Evolutionary conservation across 176 grass and related monocot species (phyloP), one percentile per base, ranked within the genome.

Genomic region (Lolium rigidum): DNA sequence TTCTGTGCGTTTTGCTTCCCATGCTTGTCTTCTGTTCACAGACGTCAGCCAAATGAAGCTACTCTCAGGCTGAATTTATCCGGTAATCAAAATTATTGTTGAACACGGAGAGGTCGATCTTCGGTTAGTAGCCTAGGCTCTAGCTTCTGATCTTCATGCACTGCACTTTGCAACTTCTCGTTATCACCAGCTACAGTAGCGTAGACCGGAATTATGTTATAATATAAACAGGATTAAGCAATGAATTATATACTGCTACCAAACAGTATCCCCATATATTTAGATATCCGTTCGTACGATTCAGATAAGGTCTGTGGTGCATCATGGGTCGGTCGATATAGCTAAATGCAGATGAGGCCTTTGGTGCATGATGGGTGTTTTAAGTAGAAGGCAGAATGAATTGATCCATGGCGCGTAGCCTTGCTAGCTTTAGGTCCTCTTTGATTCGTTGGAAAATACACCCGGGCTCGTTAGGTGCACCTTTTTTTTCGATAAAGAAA

Each of bases 261-360:
- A 74, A 17, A 26, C 71, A 51, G 49, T 76, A 54, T 76, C 25
- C 25, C 25, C 17, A 75, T 52, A 76, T 1, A 31, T 54, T 76
- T 76, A 2, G 3, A 54, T 76, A 76, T 35, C 25, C 15, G 52
- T 28, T 50, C 25, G 24, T 76, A 17, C 21, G 22, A 51, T 51
- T 15, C 12, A 13, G 69, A 74, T 50, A 74, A 74, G 44, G 13
- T 51, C 47, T 75, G 13, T 52, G 72, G 72, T 75, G 72, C 46
- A 75, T 50, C 28, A 75, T 52, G 14, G 72, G 47, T 75, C 26
- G 72, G 47, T 75, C 26, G 72, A 75, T 75, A 50, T 28, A 10
- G 72, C 72, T 14, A 17, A 7, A 51, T 75, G 16, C 72, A 52
- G 22, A 51, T 18, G 52, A 51, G 22, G 72, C 2, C 71, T 74